Conservation (phyloP, 2,329 filamentous ascomycete species). For the Parastagonospora avenae region DNA sequence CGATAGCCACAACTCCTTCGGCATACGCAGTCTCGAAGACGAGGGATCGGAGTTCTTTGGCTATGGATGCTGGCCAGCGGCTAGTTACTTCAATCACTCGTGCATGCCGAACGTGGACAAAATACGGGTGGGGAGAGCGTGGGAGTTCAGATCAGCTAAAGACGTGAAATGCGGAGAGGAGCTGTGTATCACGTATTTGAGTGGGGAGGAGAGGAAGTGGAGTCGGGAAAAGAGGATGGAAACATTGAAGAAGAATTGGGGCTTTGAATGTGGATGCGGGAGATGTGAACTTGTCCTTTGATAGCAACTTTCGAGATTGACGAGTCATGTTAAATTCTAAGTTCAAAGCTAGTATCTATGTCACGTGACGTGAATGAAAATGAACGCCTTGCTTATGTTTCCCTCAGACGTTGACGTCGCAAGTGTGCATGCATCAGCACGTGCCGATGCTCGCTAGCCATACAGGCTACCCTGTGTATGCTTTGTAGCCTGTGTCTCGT, state of each 20-base stretch:
- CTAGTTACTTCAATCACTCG: slow-evolving; percentile 57
- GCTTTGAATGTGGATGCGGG: slow-evolving; percentile 52
- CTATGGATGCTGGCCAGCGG: slow-evolving; percentile 53
- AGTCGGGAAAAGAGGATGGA: slow-evolving; percentile 43
- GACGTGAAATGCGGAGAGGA: slow-evolving; percentile 49
- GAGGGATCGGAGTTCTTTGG: slow-evolving; percentile 56
- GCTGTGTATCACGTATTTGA: slow-evolving; percentile 56
- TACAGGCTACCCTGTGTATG: slow-evolving; percentile 36
- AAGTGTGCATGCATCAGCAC: too few species aligned
- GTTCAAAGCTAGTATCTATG: too few species aligned
- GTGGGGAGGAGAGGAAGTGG: slow-evolving; percentile 53
- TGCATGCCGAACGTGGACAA: slow-evolving; percentile 54
- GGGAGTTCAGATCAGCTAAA: slow-evolving; percentile 47
- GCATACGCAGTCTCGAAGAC: slow-evolving; percentile 51
- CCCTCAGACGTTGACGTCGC: too few species aligned
- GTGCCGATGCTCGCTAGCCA: slow-evolving; percentile 10
- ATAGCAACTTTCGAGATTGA: background rate
- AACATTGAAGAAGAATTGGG: slow-evolving; percentile 50
- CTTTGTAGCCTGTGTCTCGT: slow-evolving; percentile 40
- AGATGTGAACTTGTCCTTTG: slow-evolving; percentile 37
- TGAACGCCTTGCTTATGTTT: too few species aligned
- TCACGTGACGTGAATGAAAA: too few species aligned
- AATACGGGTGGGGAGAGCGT: slow-evolving; percentile 46
- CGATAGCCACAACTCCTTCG: slow-evolving; percentile 55
- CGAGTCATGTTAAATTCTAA: too few species aligned